A percentile compares a stretch with the other conserved stretches of the same genome.
phyloP scores from a whole-genome alignment of 1,284 basidiomycete genomes.

The Naganishia cerealis region DNA sequence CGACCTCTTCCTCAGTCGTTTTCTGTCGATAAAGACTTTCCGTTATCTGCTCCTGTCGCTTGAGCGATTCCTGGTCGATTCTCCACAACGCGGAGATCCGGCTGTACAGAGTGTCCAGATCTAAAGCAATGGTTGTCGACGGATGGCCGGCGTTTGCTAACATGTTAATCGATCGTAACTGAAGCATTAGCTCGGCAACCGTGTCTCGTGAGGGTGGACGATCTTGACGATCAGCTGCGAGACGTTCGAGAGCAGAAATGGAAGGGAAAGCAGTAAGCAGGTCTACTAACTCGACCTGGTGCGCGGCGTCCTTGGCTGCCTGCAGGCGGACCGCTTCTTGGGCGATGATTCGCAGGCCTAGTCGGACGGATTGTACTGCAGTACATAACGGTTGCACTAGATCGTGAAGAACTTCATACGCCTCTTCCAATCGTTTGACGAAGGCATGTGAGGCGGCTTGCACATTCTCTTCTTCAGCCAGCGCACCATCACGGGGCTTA shows the following conservation, averaged over 20 bases:
- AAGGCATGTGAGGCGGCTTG: conserved; percentile 56
- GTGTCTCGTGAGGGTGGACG: conserved; percentile 17
- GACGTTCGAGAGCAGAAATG: conserved; percentile 37
- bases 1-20: conserved; percentile 62
- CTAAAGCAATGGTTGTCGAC: background rate
- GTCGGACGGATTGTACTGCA: conserved; percentile 66
- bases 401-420: conserved; percentile 63
- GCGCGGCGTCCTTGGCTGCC: conserved; percentile 26
- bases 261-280: conserved; percentile 46
- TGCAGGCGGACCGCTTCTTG: conserved; percentile 37
- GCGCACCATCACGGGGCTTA: conserved; percentile 38
- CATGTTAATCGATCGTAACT: conserved; percentile 34
- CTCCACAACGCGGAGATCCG: conserved; percentile 28
- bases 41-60: conserved; percentile 64
- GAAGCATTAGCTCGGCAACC: conserved; percentile 21
- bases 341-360: conserved; percentile 68
- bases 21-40: conserved; percentile 78
- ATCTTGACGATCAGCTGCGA: conserved; percentile 28
- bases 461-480: conserved; percentile 51
- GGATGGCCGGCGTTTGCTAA: conserved; percentile 8
- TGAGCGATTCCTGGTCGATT: conserved; percentile 24
- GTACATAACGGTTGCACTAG: conserved; percentile 66
- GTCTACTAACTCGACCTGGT: conserved; percentile 39
- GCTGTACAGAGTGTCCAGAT: conserved; percentile 17
- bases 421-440: conserved; percentile 54